Percentiles rank a stretch among this genome's conserved stretches.
Evolutionary conservation across 176 grass and related monocot genomes (phyloP).

Genomic region (Leersia perrieri): DNA sequence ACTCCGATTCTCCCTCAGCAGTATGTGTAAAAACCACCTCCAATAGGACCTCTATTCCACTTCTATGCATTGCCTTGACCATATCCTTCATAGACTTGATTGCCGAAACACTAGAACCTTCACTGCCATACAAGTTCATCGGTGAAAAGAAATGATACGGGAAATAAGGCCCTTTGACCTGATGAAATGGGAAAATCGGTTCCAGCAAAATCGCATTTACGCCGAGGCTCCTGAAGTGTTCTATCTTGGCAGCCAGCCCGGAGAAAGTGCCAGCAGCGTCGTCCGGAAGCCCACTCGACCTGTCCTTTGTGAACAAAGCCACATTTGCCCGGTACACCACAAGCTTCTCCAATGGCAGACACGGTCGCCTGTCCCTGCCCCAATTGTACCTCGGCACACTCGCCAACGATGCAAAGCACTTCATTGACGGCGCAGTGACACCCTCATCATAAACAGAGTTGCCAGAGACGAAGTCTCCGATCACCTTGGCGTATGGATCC

Average conservation of each 20-base stretch:
- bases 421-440: slow-evolving; percentile 29
- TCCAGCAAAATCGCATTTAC: slow-evolving; percentile 85
- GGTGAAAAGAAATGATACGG: slow-evolving; percentile 90
- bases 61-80: slow-evolving; percentile 71
- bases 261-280: slow-evolving; percentile 51
- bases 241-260: slow-evolving; percentile 57
- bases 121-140: slow-evolving; percentile 38
- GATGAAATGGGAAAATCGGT: slow-evolving; percentile 77
- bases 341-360: slow-evolving; percentile 76
- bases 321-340: slow-evolving; percentile 87
- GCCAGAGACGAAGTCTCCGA: slow-evolving; percentile 39
- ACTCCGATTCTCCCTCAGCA: slow-evolving; percentile 58
- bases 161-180: slow-evolving; percentile 72
- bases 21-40: slow-evolving; percentile 78
- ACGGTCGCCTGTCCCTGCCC: slow-evolving; percentile 48
- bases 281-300: slow-evolving; percentile 38
- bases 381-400: slow-evolving; percentile 49
- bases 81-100: slow-evolving; percentile 84
- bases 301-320: slow-evolving; percentile 56
- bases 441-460: slow-evolving; percentile 41
- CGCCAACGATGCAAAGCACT: slow-evolving; percentile 53
- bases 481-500: slow-evolving; percentile 78
- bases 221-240: slow-evolving; percentile 68
- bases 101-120: slow-evolving; percentile 38
- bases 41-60: slow-evolving; percentile 82